Percentiles rank a stretch among this genome's conserved stretches.
Evolutionary conservation across 1,284 basidiomycete genomes (phyloP).

Genomic region (Leccinum ponderosum): DNA sequence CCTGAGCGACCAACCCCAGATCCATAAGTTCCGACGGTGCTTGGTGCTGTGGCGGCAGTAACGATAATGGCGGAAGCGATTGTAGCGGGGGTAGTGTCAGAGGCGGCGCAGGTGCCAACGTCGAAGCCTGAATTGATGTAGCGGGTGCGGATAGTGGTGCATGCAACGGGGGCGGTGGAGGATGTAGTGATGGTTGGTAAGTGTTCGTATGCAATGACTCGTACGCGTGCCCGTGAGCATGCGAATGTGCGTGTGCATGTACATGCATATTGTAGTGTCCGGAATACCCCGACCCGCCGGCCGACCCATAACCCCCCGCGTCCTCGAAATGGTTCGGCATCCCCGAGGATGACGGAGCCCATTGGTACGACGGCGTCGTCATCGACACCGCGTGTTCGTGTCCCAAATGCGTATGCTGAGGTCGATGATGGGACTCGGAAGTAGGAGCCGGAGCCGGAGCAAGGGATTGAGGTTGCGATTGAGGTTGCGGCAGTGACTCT

Average conservation of each 20-base stretch:
- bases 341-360: not conserved
- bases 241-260: not conserved
- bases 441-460: not conserved
- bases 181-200: slow-evolving; percentile 7
- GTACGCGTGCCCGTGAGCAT: not conserved
- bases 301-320: not conserved
- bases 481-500: not conserved
- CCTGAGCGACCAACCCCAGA: slow-evolving; percentile 52
- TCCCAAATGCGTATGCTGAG: not conserved
- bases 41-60: slow-evolving; percentile 6
- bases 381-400: not conserved
- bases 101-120: not conserved
- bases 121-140: not conserved
- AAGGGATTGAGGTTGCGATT: too few species aligned
- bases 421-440: not conserved
- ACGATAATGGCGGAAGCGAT: not conserved
- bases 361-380: not conserved
- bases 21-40: slow-evolving; percentile 45
- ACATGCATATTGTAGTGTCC: not conserved
- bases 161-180: slow-evolving; percentile 1
- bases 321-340: not conserved
- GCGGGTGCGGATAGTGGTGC: slow-evolving; percentile 8
- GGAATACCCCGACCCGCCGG: not conserved
- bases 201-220: slow-evolving; percentile 65
- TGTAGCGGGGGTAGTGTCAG: not conserved